Evolutionary conservation across 352 stramenopile species (phyloP).

Genomic region (Aphanomyces stellatus): DNA sequence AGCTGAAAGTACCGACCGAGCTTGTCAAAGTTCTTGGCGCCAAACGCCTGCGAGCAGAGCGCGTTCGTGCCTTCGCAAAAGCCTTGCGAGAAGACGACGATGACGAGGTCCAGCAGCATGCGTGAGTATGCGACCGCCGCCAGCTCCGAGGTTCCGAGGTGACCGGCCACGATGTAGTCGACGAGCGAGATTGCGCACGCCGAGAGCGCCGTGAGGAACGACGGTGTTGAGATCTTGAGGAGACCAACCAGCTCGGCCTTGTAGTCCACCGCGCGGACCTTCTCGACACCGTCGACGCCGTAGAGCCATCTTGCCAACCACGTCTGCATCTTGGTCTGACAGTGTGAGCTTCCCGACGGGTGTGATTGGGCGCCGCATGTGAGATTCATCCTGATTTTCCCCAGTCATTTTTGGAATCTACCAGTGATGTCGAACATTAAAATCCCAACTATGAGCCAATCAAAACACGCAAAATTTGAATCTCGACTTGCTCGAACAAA

Average conservation of each 20-base stretch:
- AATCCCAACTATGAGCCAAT: no score
- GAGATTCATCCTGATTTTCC: no score
- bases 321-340: neutral
- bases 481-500: no score
- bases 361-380: no score
- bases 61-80: slow-evolving; percentile 71
- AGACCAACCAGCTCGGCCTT: slow-evolving; percentile 31
- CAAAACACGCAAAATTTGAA: no score
- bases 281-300: neutral
- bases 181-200: slow-evolving; percentile 74
- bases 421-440: no score
- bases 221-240: slow-evolving; percentile 46
- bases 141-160: slow-evolving; percentile 66
- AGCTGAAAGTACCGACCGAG: neutral
- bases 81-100: slow-evolving; percentile 72
- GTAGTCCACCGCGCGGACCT: neutral
- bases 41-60: slow-evolving; percentile 61
- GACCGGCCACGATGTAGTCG: slow-evolving; percentile 68
- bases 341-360: no score
- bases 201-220: slow-evolving; percentile 56
- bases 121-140: slow-evolving; percentile 70
- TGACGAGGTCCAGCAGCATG: slow-evolving; percentile 69
- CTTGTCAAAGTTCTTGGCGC: neutral
- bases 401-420: no score
- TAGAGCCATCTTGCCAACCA: neutral